Conservation (phyloP, 306 rosid genomes). For the Vigna hirtella region DNA sequence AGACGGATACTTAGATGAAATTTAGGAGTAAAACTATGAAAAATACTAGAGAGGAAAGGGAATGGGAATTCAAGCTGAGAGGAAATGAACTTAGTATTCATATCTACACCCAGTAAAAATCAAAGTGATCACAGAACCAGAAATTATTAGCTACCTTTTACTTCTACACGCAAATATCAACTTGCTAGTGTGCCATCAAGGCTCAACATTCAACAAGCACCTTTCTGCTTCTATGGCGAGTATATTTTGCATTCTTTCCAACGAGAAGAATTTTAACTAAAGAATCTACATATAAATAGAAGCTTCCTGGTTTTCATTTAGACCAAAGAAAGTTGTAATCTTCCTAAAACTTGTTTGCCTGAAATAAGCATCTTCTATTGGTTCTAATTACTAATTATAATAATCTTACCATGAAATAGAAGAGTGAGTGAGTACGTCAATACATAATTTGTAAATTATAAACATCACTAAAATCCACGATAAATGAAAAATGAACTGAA, state of each 20-base stretch:
- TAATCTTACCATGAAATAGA: not conserved
- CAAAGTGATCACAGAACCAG: constrained; percentile 3
- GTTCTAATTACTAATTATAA: constrained; percentile 7
- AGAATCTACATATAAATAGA: constrained; percentile 10
- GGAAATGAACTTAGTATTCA: constrained; percentile 25
- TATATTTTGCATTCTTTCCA: constrained; percentile 13
- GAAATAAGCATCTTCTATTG: constrained; percentile 16
- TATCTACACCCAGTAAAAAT: constrained; percentile 19
- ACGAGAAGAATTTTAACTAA: not conserved
- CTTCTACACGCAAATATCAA: constrained; percentile 28
- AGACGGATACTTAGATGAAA: constrained; percentile 22
- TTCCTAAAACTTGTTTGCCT: not conserved
- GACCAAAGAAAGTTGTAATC: no score
- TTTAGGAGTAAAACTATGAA: constrained; percentile 4
- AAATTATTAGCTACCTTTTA: constrained; percentile 36
- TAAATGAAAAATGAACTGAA: not conserved
- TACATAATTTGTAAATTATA: constrained; percentile 1
- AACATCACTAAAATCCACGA: constrained; percentile 7
- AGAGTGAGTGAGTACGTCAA: not conserved
- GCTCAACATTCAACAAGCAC: constrained; percentile 26
- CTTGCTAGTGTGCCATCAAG: not conserved
- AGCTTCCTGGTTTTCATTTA: constrained; percentile 21
- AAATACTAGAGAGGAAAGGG: constrained; percentile 27
- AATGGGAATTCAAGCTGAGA: constrained; percentile 28
- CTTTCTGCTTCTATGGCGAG: constrained; percentile 23